Evolutionary conservation across 345 rosid genomes (phyloP).

Genomic region (Jatropha curcas): DNA sequence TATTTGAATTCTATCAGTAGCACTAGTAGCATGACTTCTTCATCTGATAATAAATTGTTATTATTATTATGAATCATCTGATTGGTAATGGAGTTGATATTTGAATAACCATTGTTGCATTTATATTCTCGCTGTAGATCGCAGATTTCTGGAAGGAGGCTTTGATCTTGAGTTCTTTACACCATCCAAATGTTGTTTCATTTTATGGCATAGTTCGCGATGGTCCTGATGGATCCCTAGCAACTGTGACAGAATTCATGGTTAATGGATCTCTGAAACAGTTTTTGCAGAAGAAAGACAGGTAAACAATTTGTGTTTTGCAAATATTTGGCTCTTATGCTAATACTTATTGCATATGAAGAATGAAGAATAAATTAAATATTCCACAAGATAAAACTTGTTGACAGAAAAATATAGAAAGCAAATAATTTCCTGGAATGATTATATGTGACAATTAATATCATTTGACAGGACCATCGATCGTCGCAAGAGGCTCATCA

Average conservation of each 20-base stretch:
- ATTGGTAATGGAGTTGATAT: constrained; percentile 10
- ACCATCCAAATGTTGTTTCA: constrained; percentile 97
- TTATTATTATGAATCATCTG: constrained; percentile 10
- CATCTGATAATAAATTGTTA: neutral
- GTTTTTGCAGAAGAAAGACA: constrained; percentile 94
- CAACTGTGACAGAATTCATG: constrained; percentile 98
- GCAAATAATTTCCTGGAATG: neutral
- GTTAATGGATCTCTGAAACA: constrained; percentile 97
- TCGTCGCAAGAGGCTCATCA: constrained; percentile 97
- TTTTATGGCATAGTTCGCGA: constrained; percentile 99
- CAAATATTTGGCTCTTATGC: neutral
- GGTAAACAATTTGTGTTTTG: constrained; percentile 45
- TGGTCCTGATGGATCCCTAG: constrained; percentile 96
- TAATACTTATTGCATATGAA: constrained; percentile 5
- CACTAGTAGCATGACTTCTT: neutral
- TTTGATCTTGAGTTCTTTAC: constrained; percentile 84
- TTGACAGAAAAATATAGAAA: constrained; percentile 8
- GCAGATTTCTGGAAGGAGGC: constrained; percentile 99
- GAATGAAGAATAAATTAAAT: neutral
- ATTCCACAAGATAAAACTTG: constrained; percentile 5
- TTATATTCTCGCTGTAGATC: constrained; percentile 54
- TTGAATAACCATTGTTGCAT: constrained; percentile 12
- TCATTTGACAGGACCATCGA: constrained; percentile 77
- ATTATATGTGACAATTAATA: constrained; percentile 23
- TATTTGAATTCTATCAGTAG: neutral